Base-by-base conservation (phyloP, 23 red algal species). In the Chondrus crispus region DNA sequence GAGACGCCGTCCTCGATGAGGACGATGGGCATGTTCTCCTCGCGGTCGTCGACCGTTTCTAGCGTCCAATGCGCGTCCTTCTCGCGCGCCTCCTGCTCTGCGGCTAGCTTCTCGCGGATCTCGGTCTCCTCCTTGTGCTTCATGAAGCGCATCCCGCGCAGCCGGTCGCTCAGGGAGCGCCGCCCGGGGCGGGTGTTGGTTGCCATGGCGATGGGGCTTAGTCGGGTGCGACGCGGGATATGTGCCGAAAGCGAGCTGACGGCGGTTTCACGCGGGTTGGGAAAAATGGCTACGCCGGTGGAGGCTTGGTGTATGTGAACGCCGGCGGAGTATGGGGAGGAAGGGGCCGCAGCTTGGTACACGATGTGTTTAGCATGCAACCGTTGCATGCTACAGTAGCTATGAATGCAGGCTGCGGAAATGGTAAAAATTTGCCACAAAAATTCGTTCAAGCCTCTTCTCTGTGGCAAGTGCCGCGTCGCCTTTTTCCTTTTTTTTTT, bases 141-240 rank as follows among this genome's bases (percentile, higher is more conserved):
- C 89, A 92, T 92, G 79, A 92, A 92, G 62, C 79, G 76, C 89
- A 92, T 92, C 43, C 33, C 43, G 37, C 66, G 76, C 58, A 92
- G 62, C 13, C 89, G 74, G n/a, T 45, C 60, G 42, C 77, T 84
- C 24, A 92, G 77, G 37, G 53, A n/a, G 45, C 84, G 84, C 62
- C 69, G 64, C 3, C 12, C 39, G 70, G 26, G 10, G 9, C 28
- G 38, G 28, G 8, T 38, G 1, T 39, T 46, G 70, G 26, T 46
- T 76, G 70, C 33, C 70, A 76, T 76, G 70, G 51, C 51, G 13
- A 20, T 20, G 51, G 20, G 51, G 51, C 13, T 13, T 55, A 20
- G 13, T 55, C 13, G 20, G 13, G 51, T 14, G 51, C 13, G 51
- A 55, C 13, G 51, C 51, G 13, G 51, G 20, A 20, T 13, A 55